Base-by-base conservation (phyloP, 768 basidiomycete species). In the Tricholoma saponaceum region DNA sequence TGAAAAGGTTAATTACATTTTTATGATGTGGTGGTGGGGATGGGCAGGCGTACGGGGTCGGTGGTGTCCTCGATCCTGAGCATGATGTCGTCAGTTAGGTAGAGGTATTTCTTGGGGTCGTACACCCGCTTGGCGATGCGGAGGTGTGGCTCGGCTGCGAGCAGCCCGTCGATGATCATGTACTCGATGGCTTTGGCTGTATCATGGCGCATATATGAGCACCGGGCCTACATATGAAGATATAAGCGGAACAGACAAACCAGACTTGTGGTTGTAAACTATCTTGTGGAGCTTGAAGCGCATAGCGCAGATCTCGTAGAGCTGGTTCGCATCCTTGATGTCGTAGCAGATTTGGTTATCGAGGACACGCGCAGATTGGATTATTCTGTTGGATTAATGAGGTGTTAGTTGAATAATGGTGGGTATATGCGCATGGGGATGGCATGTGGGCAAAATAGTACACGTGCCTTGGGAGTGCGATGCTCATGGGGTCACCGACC, bases 211-310 rank as follows among this genome's bases (percentile, higher is more conserved):
- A n/a, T 53, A 16, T n/a, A 18, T 13, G 5, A 14, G 14, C 35
- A 25, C 8, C 22, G 12, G 9, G 12, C 2, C n/a, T 28, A 25
- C 2, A n/a, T 14, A n/a, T 14, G 5, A 4, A 14, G 2, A 14
- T 4, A 37, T 16, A 13, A 13, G 25, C 6, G 6, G 26, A 8
- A 18, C 13, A 35, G 13, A 69, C 78, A 20, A 57, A 84, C 84
- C 85, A 1, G 88, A 83, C 67, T 92, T 92, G 69, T 93, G 91
- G 58, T 83, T 85, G 61, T 93, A 94, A n/a, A 91, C 79, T 6
- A 79, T 80, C 66, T 92, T 93, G 70, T 92, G 90, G n/a, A 93
- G 73, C 35, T 82, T 87, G 66, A 90, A 92, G 3, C 91, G 80
- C 1, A 85, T 84, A 30, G 83, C 79, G 60, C 83, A 92, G 3